phyloP scores from a whole-genome alignment of 2,329 filamentous ascomycete genomes.

The Nemania abortiva region DNA sequence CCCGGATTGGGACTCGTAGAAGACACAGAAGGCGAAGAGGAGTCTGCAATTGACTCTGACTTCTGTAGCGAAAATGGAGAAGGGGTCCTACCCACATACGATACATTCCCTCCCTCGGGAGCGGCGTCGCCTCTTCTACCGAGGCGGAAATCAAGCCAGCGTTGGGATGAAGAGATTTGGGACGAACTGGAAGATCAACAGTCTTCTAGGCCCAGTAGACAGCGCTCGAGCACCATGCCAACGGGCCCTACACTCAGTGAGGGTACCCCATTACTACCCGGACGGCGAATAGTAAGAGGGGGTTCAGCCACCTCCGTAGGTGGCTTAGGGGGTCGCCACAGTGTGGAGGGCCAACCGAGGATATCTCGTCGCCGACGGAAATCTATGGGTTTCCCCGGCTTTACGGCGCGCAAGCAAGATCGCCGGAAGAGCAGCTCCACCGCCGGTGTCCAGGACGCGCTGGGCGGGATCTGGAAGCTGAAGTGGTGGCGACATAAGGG shows the following conservation, averaged over 20 bases:
- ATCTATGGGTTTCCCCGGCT: conserved; percentile 72
- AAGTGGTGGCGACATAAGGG: conserved; percentile 63
- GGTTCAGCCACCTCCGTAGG: conserved; percentile 47
- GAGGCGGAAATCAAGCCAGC: conserved; percentile 61
- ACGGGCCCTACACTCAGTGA: conserved; percentile 51
- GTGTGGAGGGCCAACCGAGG: conserved; percentile 45
- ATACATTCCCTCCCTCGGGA: conserved; percentile 61
- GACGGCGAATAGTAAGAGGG: conserved; percentile 44
- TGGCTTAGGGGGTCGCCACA: conserved; percentile 37
- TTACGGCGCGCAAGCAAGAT: conserved; percentile 63
- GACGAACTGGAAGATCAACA: conserved; percentile 84
- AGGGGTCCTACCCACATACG: conserved; percentile 55
- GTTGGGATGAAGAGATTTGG: conserved; percentile 86
- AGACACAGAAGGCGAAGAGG: conserved; percentile 72
- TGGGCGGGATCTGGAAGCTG: conserved; percentile 66
- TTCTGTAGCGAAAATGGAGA: conserved; percentile 60
- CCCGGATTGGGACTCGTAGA: conserved; percentile 87
- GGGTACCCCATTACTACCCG: conserved; percentile 55
- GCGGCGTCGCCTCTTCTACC: conserved; percentile 56
- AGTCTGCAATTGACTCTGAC: conserved; percentile 64
- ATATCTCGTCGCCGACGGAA: conserved; percentile 62
- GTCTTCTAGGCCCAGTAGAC: conserved; percentile 57
- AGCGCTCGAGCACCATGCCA: conserved; percentile 64
- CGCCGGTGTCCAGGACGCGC: conserved; percentile 59
- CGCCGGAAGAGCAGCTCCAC: conserved; percentile 55